Evolutionary conservation across 495 filamentous ascomycete species (phyloP), one percentile per base, ranked within the genome.

Genomic region (Tricharina praecox): DNA sequence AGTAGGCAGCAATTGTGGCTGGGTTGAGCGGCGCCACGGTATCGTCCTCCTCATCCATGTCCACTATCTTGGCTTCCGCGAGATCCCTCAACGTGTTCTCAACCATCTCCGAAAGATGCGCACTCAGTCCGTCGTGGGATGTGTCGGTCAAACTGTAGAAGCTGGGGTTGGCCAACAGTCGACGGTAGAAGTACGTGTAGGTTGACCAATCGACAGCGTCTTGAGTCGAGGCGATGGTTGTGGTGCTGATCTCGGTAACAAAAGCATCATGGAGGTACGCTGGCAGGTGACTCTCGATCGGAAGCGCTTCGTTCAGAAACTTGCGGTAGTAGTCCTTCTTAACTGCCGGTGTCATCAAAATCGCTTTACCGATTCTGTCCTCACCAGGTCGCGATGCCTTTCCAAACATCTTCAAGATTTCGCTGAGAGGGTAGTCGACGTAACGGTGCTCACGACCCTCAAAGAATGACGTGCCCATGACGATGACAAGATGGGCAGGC

Each of bases 371-470:
- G 19, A 76, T 67, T 48, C 87, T 87, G 59, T 94, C 88, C 50
- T 75, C 64, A 7, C 78, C 73, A 4, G 84, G 70, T 45, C 85
- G 80, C 23, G 81, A 77, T 21, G 90, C 85, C 62, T 85, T 92
- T 54, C 90, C 90, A 50, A 95, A 94, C 92, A 99, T 99, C 56
- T 99, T 92, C n/a, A 99, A 68, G n/a, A 99, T 72, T 60, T 99
- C 90, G 58, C 80, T 87, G 50, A 96, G 75, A 2, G 87, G 82
- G 59, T 96, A 96, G 64, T 99, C 90, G 51, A 96, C 79, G 64
- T 99, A 99, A 18, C 90, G 80, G 66, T 99, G 90, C 59, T 99
- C 92, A 50, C 85, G 76, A 15, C 90, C 90, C 52, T 99, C 90
- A 47, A 87, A 99, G 64, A 85, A 99, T 58, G 96, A 92, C n/a